A percentile compares a stretch with the other conserved stretches of the same genome.
Evolutionary conservation across 73 alveolate species (phyloP).

Genomic region (Halteria grandinella): DNA sequence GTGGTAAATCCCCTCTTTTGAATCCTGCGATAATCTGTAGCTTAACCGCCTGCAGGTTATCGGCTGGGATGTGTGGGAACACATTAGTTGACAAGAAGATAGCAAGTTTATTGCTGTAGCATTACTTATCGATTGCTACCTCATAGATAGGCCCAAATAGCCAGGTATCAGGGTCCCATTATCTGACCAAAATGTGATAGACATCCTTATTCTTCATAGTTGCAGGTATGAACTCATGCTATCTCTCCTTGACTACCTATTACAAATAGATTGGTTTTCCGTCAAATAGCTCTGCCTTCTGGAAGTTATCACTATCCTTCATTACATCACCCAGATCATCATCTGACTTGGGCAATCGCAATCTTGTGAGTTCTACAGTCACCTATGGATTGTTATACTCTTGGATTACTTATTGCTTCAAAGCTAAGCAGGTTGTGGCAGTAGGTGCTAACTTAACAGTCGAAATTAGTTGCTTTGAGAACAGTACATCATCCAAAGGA

Average conservation of each 20-base stretch:
- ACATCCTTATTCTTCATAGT: slow-evolving; percentile 14
- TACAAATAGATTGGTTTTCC: slow-evolving; percentile 43
- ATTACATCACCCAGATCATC: slow-evolving; percentile 29
- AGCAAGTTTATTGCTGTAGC: slow-evolving; percentile 20
- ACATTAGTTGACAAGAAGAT: neutral
- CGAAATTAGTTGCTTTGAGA: slow-evolving; percentile 11
- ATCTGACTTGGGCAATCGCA: slow-evolving; percentile 38
- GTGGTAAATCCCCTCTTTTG: slow-evolving; percentile 56
- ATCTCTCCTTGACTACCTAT: slow-evolving; percentile 29
- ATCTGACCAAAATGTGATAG: slow-evolving; percentile 26
- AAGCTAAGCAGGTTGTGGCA: slow-evolving; percentile 3
- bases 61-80: slow-evolving; percentile 46
- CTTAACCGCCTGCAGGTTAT: slow-evolving; percentile 45
- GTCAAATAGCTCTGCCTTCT: slow-evolving; percentile 34
- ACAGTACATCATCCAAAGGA: slow-evolving; percentile 13
- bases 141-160: slow-evolving; percentile 38
- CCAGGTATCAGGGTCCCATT: slow-evolving; percentile 68
- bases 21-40: slow-evolving; percentile 37
- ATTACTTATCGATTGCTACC: slow-evolving; percentile 24
- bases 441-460: slow-evolving; percentile 21
- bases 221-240: slow-evolving; percentile 7
- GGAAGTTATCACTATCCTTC: slow-evolving; percentile 30
- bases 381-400: slow-evolving; percentile 17
- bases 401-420: slow-evolving; percentile 5
- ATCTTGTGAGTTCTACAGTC: slow-evolving; percentile 21